These are phyloP conservation scores for Lichtheimia ornata DNA, from an alignment of 371 early-diverging fungal species.

Conservation along the genomic window DNA sequence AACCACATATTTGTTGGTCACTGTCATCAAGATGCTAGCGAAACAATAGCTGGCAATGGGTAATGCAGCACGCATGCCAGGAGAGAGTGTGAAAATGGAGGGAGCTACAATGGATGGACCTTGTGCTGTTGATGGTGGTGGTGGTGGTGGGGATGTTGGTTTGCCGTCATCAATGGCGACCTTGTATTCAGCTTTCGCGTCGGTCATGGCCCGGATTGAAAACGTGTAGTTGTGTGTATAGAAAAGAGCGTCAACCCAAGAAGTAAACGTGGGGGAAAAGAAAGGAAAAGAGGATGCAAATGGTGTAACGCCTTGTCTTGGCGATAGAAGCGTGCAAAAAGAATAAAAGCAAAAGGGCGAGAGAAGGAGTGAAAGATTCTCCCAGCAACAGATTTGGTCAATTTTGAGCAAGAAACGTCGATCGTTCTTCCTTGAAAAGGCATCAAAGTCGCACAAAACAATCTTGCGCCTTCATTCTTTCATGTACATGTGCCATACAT, in stretches of 20 bases:
- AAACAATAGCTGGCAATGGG: slow-evolving; percentile 88
- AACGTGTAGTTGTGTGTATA: background rate
- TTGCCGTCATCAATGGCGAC: slow-evolving; percentile 19
- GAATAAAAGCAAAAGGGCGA: too few species aligned
- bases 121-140: background rate
- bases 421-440: too few species aligned
- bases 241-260: background rate
- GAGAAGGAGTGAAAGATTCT: too few species aligned
- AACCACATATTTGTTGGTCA: slow-evolving; percentile 94
- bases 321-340: background rate
- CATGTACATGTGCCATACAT: too few species aligned
- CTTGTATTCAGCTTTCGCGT: slow-evolving; percentile 25
- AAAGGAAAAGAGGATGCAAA: background rate
- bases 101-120: slow-evolving; percentile 34
- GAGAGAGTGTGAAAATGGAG: slow-evolving; percentile 39
- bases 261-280: slow-evolving; percentile 1
- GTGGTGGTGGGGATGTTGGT: slow-evolving; percentile 1
- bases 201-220: slow-evolving; percentile 8
- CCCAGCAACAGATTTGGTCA: too few species aligned
- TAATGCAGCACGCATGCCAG: slow-evolving; percentile 47
- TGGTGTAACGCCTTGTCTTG: background rate
- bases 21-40: slow-evolving; percentile 94
- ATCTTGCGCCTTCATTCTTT: too few species aligned
- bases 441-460: too few species aligned
- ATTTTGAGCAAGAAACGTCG: too few species aligned